Percentiles rank a stretch among this genome's conserved stretches.
These are phyloP conservation scores for Sicyos baderoa DNA, from an alignment of 306 rosid species.

Conservation along the genomic window DNA sequence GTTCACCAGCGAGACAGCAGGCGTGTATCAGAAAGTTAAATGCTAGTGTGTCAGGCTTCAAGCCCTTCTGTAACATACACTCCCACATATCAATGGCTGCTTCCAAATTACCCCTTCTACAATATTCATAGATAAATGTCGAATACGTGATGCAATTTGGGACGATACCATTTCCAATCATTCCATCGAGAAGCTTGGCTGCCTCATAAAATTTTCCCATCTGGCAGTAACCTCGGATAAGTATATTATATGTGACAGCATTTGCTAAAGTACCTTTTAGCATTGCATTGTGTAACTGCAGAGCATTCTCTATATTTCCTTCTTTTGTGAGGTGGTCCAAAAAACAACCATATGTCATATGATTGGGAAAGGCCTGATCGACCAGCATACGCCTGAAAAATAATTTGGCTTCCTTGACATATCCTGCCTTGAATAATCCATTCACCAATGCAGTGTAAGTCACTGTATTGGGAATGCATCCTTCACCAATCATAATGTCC, in stretches of 20 bases:
- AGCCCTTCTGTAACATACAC: slow-evolving; percentile 62
- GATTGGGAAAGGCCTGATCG: slow-evolving; percentile 47
- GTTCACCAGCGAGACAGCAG: slow-evolving; percentile 71
- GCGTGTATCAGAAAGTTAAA: slow-evolving; percentile 71
- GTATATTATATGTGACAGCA: slow-evolving; percentile 68
- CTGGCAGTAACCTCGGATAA: slow-evolving; percentile 76
- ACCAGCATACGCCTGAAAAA: slow-evolving; percentile 55
- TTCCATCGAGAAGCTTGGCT: slow-evolving; percentile 46
- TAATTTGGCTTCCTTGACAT: slow-evolving; percentile 50
- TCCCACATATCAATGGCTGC: slow-evolving; percentile 70
- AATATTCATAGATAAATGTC: slow-evolving; percentile 64
- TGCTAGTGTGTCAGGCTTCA: slow-evolving; percentile 67
- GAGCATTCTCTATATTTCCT: slow-evolving; percentile 71
- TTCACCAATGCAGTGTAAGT: slow-evolving; percentile 75
- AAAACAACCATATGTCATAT: slow-evolving; percentile 69
- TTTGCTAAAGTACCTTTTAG: slow-evolving; percentile 53
- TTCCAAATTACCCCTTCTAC: slow-evolving; percentile 54
- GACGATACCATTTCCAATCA: slow-evolving; percentile 52
- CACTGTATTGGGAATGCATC: slow-evolving; percentile 65
- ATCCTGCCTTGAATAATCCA: slow-evolving; percentile 76
- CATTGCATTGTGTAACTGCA: slow-evolving; percentile 63
- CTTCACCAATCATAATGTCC: slow-evolving; percentile 70
- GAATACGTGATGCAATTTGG: slow-evolving; percentile 86
- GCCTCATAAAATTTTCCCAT: slow-evolving; percentile 70
- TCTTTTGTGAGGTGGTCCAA: slow-evolving; percentile 57